phyloP scores from a whole-genome alignment of 2,329 filamentous ascomycete genomes.

The Talaromyces sp. region DNA sequence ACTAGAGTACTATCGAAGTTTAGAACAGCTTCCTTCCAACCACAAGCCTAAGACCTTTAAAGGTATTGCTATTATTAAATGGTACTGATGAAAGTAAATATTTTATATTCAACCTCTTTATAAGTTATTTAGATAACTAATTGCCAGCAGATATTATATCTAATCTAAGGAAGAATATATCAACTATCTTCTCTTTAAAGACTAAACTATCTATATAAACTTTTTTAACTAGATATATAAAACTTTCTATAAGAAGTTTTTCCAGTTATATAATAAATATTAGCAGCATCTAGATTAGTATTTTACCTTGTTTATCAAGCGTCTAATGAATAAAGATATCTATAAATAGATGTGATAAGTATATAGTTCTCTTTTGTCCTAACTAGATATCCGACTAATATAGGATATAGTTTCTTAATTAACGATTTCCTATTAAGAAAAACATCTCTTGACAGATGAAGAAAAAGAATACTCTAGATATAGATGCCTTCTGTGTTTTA shows the following conservation, averaged over 20 bases:
- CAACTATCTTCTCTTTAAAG: slow-evolving; percentile 19
- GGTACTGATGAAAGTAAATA: slow-evolving; percentile 17
- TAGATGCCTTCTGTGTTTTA: slow-evolving; percentile 19
- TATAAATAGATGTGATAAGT: slow-evolving; percentile 22
- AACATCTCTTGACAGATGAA: slow-evolving; percentile 18
- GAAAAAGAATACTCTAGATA: slow-evolving; percentile 18
- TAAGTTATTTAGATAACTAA: neutral
- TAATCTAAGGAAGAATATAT: slow-evolving; percentile 21
- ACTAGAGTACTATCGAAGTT: slow-evolving; percentile 19
- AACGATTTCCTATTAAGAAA: slow-evolving; percentile 16
- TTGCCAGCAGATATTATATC: slow-evolving; percentile 20
- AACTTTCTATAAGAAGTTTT: slow-evolving; percentile 19
- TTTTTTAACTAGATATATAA: slow-evolving; percentile 25
- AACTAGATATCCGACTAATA: neutral
- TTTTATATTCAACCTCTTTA: neutral
- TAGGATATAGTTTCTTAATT: slow-evolving; percentile 19
- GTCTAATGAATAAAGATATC: slow-evolving; percentile 16
- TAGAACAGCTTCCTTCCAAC: slow-evolving; percentile 22
- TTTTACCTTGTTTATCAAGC: slow-evolving; percentile 17
- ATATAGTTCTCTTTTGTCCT: slow-evolving; percentile 8
- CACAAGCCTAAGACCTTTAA: slow-evolving; percentile 21
- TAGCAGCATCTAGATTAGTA: slow-evolving; percentile 21
- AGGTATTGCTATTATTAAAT: slow-evolving; percentile 20
- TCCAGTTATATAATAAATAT: slow-evolving; percentile 23
- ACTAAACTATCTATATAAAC: slow-evolving; percentile 22